Evolutionary conservation across 306 rosid species (phyloP), one percentile per base, ranked within the genome.

Genomic region (Prosopis cineraria): DNA sequence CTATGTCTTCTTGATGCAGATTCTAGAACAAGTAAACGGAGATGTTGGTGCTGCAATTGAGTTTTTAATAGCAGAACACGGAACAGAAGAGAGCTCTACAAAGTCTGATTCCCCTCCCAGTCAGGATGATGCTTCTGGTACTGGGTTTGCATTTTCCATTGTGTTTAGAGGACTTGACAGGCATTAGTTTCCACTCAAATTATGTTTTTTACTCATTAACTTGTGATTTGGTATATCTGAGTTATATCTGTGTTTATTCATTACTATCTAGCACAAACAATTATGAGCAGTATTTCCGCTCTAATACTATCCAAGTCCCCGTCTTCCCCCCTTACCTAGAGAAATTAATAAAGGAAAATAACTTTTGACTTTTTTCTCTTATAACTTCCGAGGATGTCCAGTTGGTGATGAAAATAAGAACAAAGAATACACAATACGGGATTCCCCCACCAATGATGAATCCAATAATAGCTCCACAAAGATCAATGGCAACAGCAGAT

Each of bases 41-140:
- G 92, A 92, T 78, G 87, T 89, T 73, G 90, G 76, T 76, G 89
- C 93, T 30, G 96, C 97, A 44, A 87, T 92, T 83, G 96, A 90
- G 86, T 89, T 90, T 83, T 88, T 92, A 67, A 87, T 92, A 48
- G 96, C 93, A 69, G 96, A 90, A 80, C 88, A 86, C 81, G 93
- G 78, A 75, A 34, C 83, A 40, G 93, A 90, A 78, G 90, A 88
- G 68, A 76, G 72, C 78, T 72, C 81, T 14, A 79, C 76, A 78
- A 72, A 71, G 67, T 80, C 73, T 67, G 88, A 90, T 83, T 79
- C 89, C 56, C 70, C 80, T 55, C 74, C 83, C 34, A 68, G 66
- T 76, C 68, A 60, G 44, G 80, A 65, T 70, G 85, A 82, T 83
- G 33, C 88, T 72, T 77, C 87, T 27, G 93, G 93, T 90, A 92